Percentiles rank a stretch among this genome's conserved stretches.
Evolutionary conservation across 352 stramenopile genomes (phyloP).

Genomic region (Globisporangium abappressorium): DNA sequence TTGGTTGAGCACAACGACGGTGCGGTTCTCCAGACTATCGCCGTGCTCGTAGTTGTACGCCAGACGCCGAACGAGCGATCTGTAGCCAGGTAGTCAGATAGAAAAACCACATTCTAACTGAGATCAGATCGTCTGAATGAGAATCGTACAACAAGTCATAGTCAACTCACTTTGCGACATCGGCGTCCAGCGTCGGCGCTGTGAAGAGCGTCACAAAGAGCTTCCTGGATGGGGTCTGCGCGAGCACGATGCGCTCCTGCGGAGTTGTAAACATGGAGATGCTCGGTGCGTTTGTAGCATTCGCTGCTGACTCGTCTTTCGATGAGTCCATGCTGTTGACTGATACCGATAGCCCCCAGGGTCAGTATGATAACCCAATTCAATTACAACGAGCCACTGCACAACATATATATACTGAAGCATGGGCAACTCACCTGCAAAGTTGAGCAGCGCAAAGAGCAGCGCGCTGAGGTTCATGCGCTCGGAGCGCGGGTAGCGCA

Average conservation of each 20-base stretch:
- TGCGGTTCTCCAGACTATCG: constrained; percentile 25
- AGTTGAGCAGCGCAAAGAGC: constrained; percentile 64
- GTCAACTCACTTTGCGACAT: constrained; percentile 30
- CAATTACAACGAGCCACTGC: neutral
- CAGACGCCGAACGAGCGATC: constrained; percentile 33
- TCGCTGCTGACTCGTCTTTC: neutral
- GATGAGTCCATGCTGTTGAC: constrained; percentile 5
- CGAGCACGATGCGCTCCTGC: constrained; percentile 44
- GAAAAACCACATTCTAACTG: neutral
- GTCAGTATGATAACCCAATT: too few species aligned
- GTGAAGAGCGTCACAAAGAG: constrained; percentile 49
- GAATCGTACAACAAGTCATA: neutral
- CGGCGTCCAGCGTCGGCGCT: constrained; percentile 19
- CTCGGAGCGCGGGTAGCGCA: constrained; percentile 42
- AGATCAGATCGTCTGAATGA: neutral
- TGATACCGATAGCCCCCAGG: neutral
- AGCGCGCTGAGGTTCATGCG: constrained; percentile 61
- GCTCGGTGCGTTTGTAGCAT: constrained; percentile 1
- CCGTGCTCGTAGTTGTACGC: constrained; percentile 48
- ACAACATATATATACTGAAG: neutral
- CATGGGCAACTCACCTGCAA: constrained; percentile 30
- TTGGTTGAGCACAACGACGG: constrained; percentile 30
- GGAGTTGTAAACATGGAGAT: constrained; percentile 44
- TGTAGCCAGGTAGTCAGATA: constrained; percentile 10
- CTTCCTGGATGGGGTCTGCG: constrained; percentile 31